These are phyloP conservation scores for Capronia epimyces DNA, from an alignment of 2,329 filamentous ascomycete genomes.

Conservation along the genomic window DNA sequence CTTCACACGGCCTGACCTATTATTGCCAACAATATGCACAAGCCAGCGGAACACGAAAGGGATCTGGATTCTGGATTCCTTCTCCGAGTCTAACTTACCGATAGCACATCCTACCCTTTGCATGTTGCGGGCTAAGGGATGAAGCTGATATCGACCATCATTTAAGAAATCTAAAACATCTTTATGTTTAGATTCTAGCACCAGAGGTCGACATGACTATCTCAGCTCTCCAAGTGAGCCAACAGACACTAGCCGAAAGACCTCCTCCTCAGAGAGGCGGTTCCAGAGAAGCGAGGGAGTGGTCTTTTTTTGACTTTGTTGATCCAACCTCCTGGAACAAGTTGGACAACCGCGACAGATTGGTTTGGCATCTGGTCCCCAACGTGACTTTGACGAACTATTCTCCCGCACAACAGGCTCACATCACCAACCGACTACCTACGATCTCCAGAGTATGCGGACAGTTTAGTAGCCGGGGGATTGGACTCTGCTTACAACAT, in stretches of 20 bases:
- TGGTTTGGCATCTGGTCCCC: conserved; percentile 53
- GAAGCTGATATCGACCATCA: neutral
- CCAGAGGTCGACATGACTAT: conserved; percentile 33
- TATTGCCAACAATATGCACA: too few relatives aligned
- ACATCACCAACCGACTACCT: conserved; percentile 30
- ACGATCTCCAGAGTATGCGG: conserved; percentile 29
- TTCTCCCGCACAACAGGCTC: conserved; percentile 38
- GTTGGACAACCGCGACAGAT: conserved; percentile 25
- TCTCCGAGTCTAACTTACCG: neutral
- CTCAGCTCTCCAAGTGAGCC: conserved; percentile 38
- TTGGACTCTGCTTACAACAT: conserved; percentile 36
- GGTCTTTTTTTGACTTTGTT: conserved; percentile 53
- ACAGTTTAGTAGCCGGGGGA: conserved; percentile 36
- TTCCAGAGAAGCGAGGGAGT: conserved; percentile 41
- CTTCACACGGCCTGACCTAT: too few relatives aligned
- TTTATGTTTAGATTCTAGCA: too few relatives aligned
- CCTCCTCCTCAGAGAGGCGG: conserved; percentile 45
- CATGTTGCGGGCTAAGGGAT: neutral
- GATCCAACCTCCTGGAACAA: conserved; percentile 42
- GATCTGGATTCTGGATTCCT: neutral
- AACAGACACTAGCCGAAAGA: conserved; percentile 45
- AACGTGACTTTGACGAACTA: conserved; percentile 45
- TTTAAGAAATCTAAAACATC: conserved; percentile 9
- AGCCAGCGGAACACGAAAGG: neutral
- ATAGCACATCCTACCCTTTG: neutral